Conservation (phyloP, 1,139 yeast species). For the Kodamaea fungicola region DNA sequence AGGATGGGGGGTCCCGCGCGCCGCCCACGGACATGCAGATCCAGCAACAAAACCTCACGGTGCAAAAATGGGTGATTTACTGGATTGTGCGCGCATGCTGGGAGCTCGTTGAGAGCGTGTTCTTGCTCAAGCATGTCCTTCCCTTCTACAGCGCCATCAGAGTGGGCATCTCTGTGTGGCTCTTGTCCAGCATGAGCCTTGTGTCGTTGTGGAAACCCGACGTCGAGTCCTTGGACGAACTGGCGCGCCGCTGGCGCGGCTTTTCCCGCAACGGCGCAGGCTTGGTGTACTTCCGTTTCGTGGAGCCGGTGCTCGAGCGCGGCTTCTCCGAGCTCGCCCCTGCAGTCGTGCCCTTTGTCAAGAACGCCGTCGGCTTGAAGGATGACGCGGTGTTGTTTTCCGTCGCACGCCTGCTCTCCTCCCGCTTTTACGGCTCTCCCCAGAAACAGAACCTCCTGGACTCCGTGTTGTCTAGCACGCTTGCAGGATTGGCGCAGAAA, state of each 20-base stretch:
- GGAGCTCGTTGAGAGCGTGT: slow-evolving; percentile 28
- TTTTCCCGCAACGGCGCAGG: slow-evolving; percentile 35
- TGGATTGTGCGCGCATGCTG: slow-evolving; percentile 50
- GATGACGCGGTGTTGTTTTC: too few species aligned
- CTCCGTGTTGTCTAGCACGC: background rate
- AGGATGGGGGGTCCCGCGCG: slow-evolving; percentile 7
- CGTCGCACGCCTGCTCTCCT: too few species aligned
- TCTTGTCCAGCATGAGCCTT: slow-evolving; percentile 43
- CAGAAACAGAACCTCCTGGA: too few species aligned
- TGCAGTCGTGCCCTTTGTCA: slow-evolving; percentile 1
- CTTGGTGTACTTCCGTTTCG: slow-evolving; percentile 26
- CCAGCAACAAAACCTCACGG: slow-evolving; percentile 30
- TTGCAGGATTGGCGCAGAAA: background rate
- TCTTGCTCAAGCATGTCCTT: slow-evolving; percentile 32
- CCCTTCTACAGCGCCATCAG: slow-evolving; percentile 49
- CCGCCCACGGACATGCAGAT: slow-evolving; percentile 14
- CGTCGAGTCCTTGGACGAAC: slow-evolving; percentile 4
- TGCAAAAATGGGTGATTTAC: slow-evolving; percentile 57
- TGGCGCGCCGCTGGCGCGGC: slow-evolving; percentile 13
- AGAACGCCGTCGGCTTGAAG: background rate
- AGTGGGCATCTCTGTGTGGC: slow-evolving; percentile 48
- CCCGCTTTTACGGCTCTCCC: too few species aligned
- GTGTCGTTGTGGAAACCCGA: slow-evolving; percentile 2
- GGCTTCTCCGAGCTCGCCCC: background rate
- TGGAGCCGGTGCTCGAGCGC: slow-evolving; percentile 32